Conservation (phyloP, 1,139 yeast species). For the Ashbya aceris region DNA sequence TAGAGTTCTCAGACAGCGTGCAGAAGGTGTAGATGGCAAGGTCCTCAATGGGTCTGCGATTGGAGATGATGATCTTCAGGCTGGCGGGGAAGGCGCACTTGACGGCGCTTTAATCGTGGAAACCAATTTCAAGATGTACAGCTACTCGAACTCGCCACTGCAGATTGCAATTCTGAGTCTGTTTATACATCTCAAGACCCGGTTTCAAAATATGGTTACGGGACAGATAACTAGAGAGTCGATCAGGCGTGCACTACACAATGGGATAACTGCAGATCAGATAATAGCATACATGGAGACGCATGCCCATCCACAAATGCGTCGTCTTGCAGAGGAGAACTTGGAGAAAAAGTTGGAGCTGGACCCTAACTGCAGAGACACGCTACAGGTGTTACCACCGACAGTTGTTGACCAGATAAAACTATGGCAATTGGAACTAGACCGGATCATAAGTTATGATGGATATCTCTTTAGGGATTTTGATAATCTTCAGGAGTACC, state of each 20-base stretch:
- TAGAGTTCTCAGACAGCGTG: constrained; percentile 42
- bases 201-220: constrained; percentile 87
- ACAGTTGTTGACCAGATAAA: constrained; percentile 93
- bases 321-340: constrained; percentile 56
- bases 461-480: constrained; percentile 89
- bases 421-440: constrained; percentile 93
- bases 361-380: constrained; percentile 48
- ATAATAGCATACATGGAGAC: constrained; percentile 80
- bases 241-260: constrained; percentile 67
- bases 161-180: constrained; percentile 88
- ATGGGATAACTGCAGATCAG: constrained; percentile 94
- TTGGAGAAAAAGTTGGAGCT: constrained; percentile 56
- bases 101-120: constrained; percentile 76
- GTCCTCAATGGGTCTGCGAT: constrained; percentile 9
- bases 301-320: constrained; percentile 94
- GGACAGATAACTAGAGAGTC: constrained; percentile 93
- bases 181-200: constrained; percentile 72
- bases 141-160: constrained; percentile 89
- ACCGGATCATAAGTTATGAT: constrained; percentile 77
- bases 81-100: constrained; percentile 18
- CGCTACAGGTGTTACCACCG: constrained; percentile 73
- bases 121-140: constrained; percentile 86
- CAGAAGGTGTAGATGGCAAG: constrained; percentile 17
- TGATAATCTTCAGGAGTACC: constrained; percentile 66
- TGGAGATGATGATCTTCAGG: constrained; percentile 25